Percentiles rank a stretch among this genome's conserved stretches.
These are phyloP conservation scores for Yamadazyma nakazawae DNA, from an alignment of 805 yeast genomes.

Conservation along the genomic window DNA sequence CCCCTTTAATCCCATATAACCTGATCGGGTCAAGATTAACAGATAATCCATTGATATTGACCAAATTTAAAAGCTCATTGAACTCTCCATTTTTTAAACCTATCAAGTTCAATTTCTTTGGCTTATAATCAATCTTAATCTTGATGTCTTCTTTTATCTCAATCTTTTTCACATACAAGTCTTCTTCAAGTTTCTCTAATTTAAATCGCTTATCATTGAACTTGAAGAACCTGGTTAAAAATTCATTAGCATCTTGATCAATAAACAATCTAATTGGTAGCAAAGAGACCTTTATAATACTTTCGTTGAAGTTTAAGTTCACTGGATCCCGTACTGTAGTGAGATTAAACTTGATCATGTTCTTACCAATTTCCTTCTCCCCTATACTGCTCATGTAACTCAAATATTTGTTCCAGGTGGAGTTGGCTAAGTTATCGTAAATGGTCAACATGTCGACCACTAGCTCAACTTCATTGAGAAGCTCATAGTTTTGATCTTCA, in stretches of 20 bases:
- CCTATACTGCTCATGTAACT: conserved; percentile 68
- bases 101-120: conserved; percentile 80
- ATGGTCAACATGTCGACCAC: conserved; percentile 13
- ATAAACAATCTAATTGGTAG: conserved; percentile 80
- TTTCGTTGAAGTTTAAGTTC: conserved; percentile 64
- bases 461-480: conserved; percentile 48
- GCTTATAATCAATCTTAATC: conserved; percentile 83
- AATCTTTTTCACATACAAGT: conserved; percentile 64
- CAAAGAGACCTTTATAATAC: conserved; percentile 49
- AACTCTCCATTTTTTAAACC: conserved; percentile 86
- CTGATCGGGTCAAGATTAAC: conserved; percentile 59
- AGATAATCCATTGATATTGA: conserved; percentile 82
- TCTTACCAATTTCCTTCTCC: conserved; percentile 64
- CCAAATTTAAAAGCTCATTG: conserved; percentile 83
- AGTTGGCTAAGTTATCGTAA: conserved; percentile 61
- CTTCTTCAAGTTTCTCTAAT: conserved; percentile 58
- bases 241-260: conserved; percentile 92
- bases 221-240: conserved; percentile 72
- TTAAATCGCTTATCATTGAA: conserved; percentile 72
- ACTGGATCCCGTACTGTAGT: conserved; percentile 64
- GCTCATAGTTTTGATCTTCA: conserved; percentile 31
- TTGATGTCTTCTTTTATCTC: conserved; percentile 51
- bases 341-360: conserved; percentile 55
- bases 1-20: conserved; percentile 76
- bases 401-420: conserved; percentile 86